Percentiles rank a stretch among this genome's conserved stretches.
phyloP scores from a whole-genome alignment of 257 asterid genomes.

The Nicotiana benthamiana region DNA sequence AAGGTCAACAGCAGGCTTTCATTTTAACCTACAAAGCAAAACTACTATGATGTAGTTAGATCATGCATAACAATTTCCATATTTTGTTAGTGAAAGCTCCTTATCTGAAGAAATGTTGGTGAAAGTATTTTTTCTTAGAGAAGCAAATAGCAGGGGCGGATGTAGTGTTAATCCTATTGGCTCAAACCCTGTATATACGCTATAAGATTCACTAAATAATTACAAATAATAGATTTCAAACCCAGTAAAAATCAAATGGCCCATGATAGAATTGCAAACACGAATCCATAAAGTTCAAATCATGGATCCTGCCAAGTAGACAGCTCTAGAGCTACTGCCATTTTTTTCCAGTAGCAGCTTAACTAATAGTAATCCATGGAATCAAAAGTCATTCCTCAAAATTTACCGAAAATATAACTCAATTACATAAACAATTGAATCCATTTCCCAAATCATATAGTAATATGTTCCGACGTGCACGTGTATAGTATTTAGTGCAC shows the following conservation, averaged over 20 bases:
- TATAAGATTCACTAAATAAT: too few relatives aligned
- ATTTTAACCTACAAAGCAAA: neutral
- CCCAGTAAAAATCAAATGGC: too few relatives aligned
- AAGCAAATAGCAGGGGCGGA: too few relatives aligned
- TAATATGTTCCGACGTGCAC: neutral
- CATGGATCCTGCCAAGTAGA: neutral
- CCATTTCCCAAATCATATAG: neutral
- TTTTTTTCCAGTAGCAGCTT: neutral
- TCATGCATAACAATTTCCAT: neutral
- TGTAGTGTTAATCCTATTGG: too few relatives aligned
- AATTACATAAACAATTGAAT: neutral
- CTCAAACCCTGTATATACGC: too few relatives aligned
- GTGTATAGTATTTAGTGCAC: neutral
- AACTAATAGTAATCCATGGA: neutral
- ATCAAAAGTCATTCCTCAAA: neutral
- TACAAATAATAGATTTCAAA: too few relatives aligned
- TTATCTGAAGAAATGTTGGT: too few relatives aligned
- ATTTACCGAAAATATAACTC: neutral
- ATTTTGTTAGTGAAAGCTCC: neutral
- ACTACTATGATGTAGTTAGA: neutral
- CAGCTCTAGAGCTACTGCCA: neutral
- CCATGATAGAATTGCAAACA: too few relatives aligned
- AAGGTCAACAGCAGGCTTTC: neutral
- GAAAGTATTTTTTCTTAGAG: too few relatives aligned
- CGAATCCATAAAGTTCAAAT: too few relatives aligned